Conservation (phyloP, 768 basidiomycete species). For the Suillus subalutaceus region DNA sequence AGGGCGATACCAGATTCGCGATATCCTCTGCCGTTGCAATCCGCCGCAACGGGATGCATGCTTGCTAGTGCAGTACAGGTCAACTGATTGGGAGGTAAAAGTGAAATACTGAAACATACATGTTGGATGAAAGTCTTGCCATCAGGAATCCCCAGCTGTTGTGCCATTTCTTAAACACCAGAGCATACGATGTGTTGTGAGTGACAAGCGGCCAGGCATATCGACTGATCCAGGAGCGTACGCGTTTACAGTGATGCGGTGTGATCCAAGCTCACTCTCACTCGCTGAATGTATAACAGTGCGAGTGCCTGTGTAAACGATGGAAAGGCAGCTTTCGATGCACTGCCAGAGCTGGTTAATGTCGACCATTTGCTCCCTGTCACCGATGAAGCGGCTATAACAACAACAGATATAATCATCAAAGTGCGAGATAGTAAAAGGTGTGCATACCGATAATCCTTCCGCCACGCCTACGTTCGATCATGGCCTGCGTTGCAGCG, state of each 20-base stretch:
- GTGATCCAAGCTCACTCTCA: too few relatives aligned
- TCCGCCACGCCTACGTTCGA: constrained; percentile 45
- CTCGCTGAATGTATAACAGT: too few relatives aligned
- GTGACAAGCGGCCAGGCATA: not conserved
- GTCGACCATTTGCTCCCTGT: constrained; percentile 12
- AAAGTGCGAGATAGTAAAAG: not conserved
- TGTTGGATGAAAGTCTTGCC: not conserved
- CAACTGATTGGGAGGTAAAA: not conserved
- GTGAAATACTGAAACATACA: not conserved
- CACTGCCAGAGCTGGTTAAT: constrained; percentile 21
- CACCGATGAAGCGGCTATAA: constrained; percentile 32
- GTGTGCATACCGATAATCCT: constrained; percentile 35
- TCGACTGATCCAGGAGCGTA: constrained; percentile 21
- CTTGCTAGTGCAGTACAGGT: not conserved
- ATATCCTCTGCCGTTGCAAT: not conserved
- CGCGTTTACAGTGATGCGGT: too few relatives aligned
- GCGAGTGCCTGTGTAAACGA: too few relatives aligned
- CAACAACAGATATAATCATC: not conserved
- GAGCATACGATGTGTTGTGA: too few relatives aligned
- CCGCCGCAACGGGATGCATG: not conserved
- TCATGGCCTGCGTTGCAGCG: constrained; percentile 46
- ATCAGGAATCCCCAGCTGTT: not conserved
- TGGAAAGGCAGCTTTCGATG: constrained; percentile 38
- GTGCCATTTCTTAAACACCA: not conserved
- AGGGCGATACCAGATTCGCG: constrained; percentile 29